Conservation (phyloP, 148 eudicot genomes). For the Silene conica region DNA sequence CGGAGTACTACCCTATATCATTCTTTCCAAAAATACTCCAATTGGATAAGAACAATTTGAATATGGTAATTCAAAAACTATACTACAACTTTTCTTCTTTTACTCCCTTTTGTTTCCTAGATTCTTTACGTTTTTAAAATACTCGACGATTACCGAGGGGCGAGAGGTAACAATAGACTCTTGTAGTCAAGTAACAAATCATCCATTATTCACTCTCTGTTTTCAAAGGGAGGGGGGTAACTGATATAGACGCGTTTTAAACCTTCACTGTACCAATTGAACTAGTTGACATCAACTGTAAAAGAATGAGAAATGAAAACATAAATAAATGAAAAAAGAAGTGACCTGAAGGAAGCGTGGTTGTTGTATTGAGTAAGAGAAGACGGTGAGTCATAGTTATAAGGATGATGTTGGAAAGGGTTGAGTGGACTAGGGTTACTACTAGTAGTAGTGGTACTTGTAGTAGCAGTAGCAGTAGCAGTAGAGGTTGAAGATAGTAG, state of each 20-base stretch:
- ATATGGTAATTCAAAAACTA: no score
- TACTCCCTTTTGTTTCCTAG: neutral
- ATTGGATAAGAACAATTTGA: neutral
- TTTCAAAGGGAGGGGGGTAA: no score
- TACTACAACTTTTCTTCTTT: neutral
- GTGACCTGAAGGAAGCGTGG: constrained; percentile 15
- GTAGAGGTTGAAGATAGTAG: constrained; percentile 10
- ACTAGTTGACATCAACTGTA: neutral
- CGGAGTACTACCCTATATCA: neutral
- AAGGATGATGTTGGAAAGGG: constrained; percentile 16
- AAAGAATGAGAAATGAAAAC: neutral
- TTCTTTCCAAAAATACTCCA: neutral
- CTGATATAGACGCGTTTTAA: no score
- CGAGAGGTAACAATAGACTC: neutral
- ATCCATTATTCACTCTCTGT: no score
- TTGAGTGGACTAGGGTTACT: constrained; percentile 10
- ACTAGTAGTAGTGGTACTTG: neutral
- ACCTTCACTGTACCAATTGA: neutral
- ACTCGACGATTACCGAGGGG: neutral
- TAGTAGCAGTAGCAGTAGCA: no score
- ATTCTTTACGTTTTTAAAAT: neutral
- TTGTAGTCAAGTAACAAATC: no score
- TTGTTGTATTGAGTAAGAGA: constrained; percentile 11
- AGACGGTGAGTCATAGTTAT: constrained; percentile 17
- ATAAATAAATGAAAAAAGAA: neutral